Percentiles rank a stretch among this genome's conserved stretches.
Conservation (phyloP, 345 rosid genomes). For the Brassica rapa region DNA sequence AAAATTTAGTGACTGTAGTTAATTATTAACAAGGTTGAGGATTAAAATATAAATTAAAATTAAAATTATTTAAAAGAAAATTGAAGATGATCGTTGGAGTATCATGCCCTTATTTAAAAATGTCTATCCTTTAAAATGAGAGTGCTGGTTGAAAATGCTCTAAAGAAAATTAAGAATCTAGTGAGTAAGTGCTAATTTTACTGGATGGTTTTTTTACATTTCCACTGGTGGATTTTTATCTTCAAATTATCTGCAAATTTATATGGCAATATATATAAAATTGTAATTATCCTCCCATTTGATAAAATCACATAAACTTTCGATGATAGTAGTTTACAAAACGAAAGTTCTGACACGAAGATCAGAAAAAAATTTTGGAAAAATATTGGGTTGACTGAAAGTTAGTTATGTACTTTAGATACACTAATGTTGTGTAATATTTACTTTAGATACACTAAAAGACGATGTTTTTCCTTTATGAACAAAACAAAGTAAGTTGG, state of each 20-base stretch:
- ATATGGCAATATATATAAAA: not conserved
- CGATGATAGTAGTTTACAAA: not conserved
- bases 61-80: no score
- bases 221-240: not conserved
- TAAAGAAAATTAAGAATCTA: not conserved
- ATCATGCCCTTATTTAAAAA: no score
- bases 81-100: no score
- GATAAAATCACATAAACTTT: not conserved
- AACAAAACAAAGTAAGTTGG: slow-evolving; percentile 6
- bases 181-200: not conserved
- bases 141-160: no score
- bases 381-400: slow-evolving; percentile 2
- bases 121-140: no score
- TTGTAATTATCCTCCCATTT: not conserved
- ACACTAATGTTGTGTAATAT: slow-evolving; percentile 9
- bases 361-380: not conserved
- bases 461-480: not conserved
- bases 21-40: no score
- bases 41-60: no score
- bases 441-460: not conserved
- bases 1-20: no score
- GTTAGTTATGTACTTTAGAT: not conserved
- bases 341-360: not conserved
- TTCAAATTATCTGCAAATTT: not conserved
- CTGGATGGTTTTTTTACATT: not conserved